A percentile compares a stretch with the other conserved stretches of the same genome.
phyloP scores from a whole-genome alignment of 306 rosid genomes.

The Carpinus viminea region DNA sequence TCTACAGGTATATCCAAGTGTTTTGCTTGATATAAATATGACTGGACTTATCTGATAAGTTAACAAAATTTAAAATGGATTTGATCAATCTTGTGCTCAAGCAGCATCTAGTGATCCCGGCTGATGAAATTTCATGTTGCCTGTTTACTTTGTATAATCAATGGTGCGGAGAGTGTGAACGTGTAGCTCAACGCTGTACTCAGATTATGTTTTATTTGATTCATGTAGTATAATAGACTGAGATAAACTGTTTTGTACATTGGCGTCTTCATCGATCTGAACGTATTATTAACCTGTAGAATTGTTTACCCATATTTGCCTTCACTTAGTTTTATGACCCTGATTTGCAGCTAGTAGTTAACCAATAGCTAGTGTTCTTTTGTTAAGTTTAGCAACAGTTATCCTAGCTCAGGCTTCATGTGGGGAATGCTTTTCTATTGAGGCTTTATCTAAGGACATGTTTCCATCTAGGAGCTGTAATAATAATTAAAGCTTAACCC shows the following conservation, averaged over 20 bases:
- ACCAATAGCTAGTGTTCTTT: neutral
- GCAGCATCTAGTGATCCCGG: constrained; percentile 22
- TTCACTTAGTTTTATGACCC: constrained; percentile 7
- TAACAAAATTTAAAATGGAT: constrained; percentile 11
- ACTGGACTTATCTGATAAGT: constrained; percentile 11
- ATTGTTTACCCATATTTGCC: neutral
- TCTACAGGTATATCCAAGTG: constrained; percentile 52
- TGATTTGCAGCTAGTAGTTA: constrained; percentile 3
- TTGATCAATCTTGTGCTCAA: constrained; percentile 16
- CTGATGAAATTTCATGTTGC: constrained; percentile 14
- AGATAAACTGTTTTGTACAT: neutral
- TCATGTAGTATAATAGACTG: neutral
- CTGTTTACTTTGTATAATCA: constrained; percentile 13
- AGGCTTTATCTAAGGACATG: neutral
- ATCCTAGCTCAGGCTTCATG: constrained; percentile 16
- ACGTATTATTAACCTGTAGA: neutral
- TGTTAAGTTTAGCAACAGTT: neutral
- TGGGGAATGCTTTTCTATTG: constrained; percentile 13
- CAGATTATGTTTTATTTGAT: neutral
- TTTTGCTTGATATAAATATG: neutral
- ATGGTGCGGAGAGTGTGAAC: neutral
- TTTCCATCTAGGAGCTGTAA: constrained; percentile 2
- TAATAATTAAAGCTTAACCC: neutral
- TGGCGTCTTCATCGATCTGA: constrained; percentile 17
- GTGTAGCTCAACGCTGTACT: constrained; percentile 8